Conservation (phyloP, 371 early-diverging fungal genomes). For the Mucor circinelloides region DNA sequence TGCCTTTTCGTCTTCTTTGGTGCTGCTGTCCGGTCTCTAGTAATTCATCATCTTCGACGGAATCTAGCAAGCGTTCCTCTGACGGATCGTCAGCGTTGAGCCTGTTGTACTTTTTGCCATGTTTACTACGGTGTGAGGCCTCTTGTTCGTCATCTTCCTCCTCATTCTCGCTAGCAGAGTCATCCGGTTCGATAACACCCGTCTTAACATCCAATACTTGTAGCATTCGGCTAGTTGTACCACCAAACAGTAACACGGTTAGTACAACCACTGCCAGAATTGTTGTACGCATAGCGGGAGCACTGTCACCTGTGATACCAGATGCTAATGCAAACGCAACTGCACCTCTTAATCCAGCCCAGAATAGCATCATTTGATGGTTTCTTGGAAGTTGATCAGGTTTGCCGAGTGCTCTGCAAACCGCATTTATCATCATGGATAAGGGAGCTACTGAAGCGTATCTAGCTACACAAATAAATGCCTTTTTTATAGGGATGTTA, state of each 20-base stretch:
- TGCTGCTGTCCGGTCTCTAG: constrained; percentile 18
- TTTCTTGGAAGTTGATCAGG: constrained; percentile 72
- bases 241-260: constrained; percentile 88
- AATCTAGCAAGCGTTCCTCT: background rate
- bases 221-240: constrained; percentile 82
- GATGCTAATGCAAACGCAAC: constrained; percentile 94
- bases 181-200: constrained; percentile 67
- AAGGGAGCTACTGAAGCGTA: constrained; percentile 85
- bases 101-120: constrained; percentile 3
- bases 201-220: constrained; percentile 75
- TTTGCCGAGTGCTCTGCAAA: constrained; percentile 59
- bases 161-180: constrained; percentile 58
- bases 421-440: constrained; percentile 75
- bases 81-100: constrained; percentile 5
- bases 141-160: constrained; percentile 46
- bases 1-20: constrained; percentile 15
- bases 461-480: constrained; percentile 80
- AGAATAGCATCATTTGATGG: constrained; percentile 93
- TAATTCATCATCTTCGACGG: constrained; percentile 31
- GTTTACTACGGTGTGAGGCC: background rate
- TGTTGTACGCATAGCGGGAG: constrained; percentile 79
- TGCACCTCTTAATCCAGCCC: constrained; percentile 95
- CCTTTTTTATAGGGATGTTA: constrained; percentile 15
- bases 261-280: constrained; percentile 90
- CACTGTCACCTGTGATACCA: constrained; percentile 71